Base-by-base conservation (phyloP, 129 eudicot species). In the Logfia minima region DNA sequence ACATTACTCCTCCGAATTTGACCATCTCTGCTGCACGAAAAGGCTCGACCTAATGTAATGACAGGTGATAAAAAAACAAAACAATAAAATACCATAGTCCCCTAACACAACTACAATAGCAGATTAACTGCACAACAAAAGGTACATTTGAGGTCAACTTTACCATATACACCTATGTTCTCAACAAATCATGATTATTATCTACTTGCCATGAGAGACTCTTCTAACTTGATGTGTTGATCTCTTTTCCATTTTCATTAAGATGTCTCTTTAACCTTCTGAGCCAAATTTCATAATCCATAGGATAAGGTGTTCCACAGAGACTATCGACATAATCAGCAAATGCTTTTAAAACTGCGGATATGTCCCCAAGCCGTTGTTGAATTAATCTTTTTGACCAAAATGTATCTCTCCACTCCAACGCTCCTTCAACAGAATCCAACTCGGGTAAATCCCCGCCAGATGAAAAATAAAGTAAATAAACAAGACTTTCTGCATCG, bases 401-500 rank as follows among this genome's bases (percentile, higher is more conserved):
- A 28, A 89, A 83, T 1, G 82, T 86, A 29, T 94, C 99, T 74
- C 99, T 83, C 99, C 99, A 94, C 29, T 87, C 90, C 77, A 94
- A 79, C 29, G 99, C 99, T 55, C 99, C 99, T 77, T 94, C 99
- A 13, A 94, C 93, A 5, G 99, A 94, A 84, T 94, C 99, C 83
- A 94, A 66, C 28, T 89, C 89, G 19, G 99, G 99, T 79, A 88
- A 72, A 14, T 83, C 92, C 62, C 87, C 96, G 21, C 97, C 93
- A 22, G 88, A 83, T 65, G 86, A 86, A 62, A 91, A 94, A 77
- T 91, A 94, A 51, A 94, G 92, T 88, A 89, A 83, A 80, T 94
- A 94, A 3, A 94, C 96, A 4, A 94, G 87, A 80, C 97, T 91
- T 85, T 94, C 99, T 58, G 99, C 90, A 85, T 94, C 99, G 21